A percentile compares a stretch with the other conserved stretches of the same genome.
These are phyloP conservation scores for Rosa hybrid DNA, from an alignment of 331 rosid genomes.

Conservation along the genomic window DNA sequence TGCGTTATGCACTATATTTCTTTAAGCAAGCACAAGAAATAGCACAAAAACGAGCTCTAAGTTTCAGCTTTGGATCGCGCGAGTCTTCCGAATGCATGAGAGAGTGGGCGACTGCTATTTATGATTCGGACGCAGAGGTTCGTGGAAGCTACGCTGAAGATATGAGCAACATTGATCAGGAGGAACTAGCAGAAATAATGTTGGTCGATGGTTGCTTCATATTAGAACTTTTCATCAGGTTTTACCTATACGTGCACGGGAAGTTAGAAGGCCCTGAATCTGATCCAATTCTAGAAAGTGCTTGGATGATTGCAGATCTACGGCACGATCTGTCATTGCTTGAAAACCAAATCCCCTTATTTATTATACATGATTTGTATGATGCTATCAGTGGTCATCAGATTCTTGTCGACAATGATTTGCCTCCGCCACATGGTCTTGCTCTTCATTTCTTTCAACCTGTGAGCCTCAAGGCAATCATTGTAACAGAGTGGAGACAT, in stretches of 20 bases:
- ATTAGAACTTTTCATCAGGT: slow-evolving; percentile 12
- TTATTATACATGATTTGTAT: not conserved
- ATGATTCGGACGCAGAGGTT: not conserved
- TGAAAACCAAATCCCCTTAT: slow-evolving; percentile 9
- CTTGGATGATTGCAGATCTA: slow-evolving; percentile 7
- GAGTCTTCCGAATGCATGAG: not conserved
- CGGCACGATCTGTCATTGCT: slow-evolving; percentile 1
- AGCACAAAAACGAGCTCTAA: slow-evolving; percentile 1
- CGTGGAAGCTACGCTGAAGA: slow-evolving; percentile 4
- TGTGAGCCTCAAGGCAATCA: not conserved
- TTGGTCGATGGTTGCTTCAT: slow-evolving; percentile 17
- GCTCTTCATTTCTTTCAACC: slow-evolving; percentile 11
- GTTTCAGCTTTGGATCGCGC: not conserved
- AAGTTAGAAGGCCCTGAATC: not conserved
- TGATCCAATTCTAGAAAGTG: slow-evolving; percentile 2
- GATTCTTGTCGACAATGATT: not conserved
- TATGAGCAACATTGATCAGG: not conserved
- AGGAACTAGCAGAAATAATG: slow-evolving; percentile 9
- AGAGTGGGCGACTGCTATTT: not conserved
- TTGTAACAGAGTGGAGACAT: not conserved
- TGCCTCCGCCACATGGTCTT: not conserved
- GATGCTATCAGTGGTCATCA: not conserved
- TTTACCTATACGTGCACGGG: not conserved
- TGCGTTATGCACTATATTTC: not conserved
- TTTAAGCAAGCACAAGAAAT: not conserved